Evolutionary conservation across 2,329 filamentous ascomycete species (phyloP).

Genomic region (Daldinia sp.): DNA sequence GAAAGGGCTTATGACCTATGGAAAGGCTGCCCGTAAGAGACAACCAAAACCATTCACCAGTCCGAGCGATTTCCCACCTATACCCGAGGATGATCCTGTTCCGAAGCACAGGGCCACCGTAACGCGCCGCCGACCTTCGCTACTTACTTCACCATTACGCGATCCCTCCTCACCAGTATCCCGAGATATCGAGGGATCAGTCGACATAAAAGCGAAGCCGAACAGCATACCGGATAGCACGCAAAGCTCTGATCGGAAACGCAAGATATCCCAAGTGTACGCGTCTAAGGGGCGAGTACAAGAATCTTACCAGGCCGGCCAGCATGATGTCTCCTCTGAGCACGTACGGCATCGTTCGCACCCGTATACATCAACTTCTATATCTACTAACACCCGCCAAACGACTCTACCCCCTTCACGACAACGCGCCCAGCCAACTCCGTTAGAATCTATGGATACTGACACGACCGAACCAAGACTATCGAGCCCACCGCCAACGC

Average conservation of each 20-base stretch:
- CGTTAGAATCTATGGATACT: conserved; percentile 38
- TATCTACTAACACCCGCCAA: conserved; percentile 20
- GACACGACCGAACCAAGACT: conserved; percentile 35
- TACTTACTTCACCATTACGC: conserved; percentile 35
- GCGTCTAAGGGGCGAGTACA: conserved; percentile 38
- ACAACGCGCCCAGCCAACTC: conserved; percentile 22
- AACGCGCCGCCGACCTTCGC: conserved; percentile 32
- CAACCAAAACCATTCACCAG: conserved; percentile 41
- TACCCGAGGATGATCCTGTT: conserved; percentile 43
- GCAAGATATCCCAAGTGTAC: conserved; percentile 45
- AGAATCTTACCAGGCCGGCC: conserved; percentile 25
- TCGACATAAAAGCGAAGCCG: conserved; percentile 20
- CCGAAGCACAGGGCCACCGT: conserved; percentile 35
- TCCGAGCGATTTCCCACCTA: conserved; percentile 40
- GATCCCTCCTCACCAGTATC: conserved; percentile 28
- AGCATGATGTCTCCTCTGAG: conserved; percentile 23
- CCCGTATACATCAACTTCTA: conserved; percentile 18
- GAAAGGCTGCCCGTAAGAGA: conserved; percentile 41
- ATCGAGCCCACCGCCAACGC: conserved; percentile 47
- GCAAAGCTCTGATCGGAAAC: conserved; percentile 41
- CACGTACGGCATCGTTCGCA: conserved; percentile 39
- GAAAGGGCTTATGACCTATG: conserved; percentile 43
- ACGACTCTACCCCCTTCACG: conserved; percentile 21
- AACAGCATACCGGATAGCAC: conserved; percentile 18
- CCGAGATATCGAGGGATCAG: conserved; percentile 18